These are phyloP conservation scores for Leersia perrieri DNA, from an alignment of 176 grass and related monocot species.

Conservation along the genomic window DNA sequence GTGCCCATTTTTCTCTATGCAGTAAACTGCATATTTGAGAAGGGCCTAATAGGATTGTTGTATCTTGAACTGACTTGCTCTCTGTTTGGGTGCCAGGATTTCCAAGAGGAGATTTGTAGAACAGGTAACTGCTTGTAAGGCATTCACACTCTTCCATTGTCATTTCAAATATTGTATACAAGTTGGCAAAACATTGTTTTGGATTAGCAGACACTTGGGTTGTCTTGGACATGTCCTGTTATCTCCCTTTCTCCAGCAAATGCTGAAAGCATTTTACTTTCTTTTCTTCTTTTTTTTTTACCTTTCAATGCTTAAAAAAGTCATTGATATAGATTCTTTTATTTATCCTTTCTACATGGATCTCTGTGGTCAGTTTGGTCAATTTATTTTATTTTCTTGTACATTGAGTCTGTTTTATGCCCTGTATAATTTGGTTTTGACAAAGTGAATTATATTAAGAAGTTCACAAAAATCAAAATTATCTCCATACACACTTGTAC, in stretches of 20 bases:
- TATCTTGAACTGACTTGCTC: slow-evolving; percentile 61
- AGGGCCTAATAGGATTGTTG: slow-evolving; percentile 58
- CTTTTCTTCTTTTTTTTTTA: too few relatives aligned
- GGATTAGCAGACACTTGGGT: background rate
- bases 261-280: background rate
- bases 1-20: slow-evolving; percentile 15
- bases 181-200: background rate
- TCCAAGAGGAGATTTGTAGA: slow-evolving; percentile 55
- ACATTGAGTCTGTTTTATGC: too few relatives aligned
- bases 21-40: slow-evolving; percentile 53
- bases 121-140: slow-evolving; percentile 35
- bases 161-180: background rate
- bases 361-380: too few relatives aligned
- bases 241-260: background rate
- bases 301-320: too few relatives aligned
- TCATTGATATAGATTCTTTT: too few relatives aligned
- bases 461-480: too few relatives aligned
- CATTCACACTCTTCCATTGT: background rate
- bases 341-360: too few relatives aligned
- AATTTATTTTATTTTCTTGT: too few relatives aligned
- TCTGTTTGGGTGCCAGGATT: slow-evolving; percentile 81
- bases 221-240: background rate
- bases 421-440: too few relatives aligned
- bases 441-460: too few relatives aligned
- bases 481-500: too few relatives aligned